phyloP scores from a whole-genome alignment of 495 filamentous ascomycete species.

The Cladorrhinum samala region DNA sequence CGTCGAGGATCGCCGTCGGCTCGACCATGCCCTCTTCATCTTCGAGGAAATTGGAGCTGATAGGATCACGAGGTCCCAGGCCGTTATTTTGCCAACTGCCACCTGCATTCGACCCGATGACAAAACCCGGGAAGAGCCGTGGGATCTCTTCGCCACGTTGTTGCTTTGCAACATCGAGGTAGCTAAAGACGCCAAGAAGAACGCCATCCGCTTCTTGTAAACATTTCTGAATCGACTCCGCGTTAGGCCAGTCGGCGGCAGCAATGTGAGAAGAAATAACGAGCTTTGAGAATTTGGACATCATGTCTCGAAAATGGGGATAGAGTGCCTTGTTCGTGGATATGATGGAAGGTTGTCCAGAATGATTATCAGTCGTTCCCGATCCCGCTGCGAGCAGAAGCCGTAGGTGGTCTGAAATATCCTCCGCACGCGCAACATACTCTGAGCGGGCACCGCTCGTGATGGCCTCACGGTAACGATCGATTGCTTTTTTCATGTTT shows the following conservation, averaged over 20 bases:
- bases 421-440: conserved; percentile 87
- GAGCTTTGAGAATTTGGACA: conserved; percentile 98
- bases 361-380: conserved; percentile 96
- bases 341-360: conserved; percentile 97
- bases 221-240: conserved; percentile 88
- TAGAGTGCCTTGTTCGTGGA: conserved; percentile 94
- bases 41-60: conserved; percentile 73
- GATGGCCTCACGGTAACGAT: conserved; percentile 80
- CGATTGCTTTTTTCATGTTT: conserved; percentile 83
- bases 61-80: conserved; percentile 58
- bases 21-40: conserved; percentile 75
- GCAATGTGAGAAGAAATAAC: conserved; percentile 98
- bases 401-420: conserved; percentile 93
- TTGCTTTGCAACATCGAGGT: conserved; percentile 88
- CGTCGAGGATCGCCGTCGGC: conserved; percentile 65
- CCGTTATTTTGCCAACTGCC: conserved; percentile 95
- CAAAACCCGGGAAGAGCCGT: conserved; percentile 85
- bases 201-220: conserved; percentile 94
- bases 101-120: conserved; percentile 70
- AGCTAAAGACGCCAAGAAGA: conserved; percentile 85
- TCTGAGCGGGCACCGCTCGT: conserved; percentile 73
- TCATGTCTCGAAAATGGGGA: conserved; percentile 97
- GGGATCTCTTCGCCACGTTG: conserved; percentile 86
- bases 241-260: conserved; percentile 81
- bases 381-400: conserved; percentile 92